phyloP scores from a whole-genome alignment of 352 stramenopile genomes.

The Globisporangium apiculatum region DNA sequence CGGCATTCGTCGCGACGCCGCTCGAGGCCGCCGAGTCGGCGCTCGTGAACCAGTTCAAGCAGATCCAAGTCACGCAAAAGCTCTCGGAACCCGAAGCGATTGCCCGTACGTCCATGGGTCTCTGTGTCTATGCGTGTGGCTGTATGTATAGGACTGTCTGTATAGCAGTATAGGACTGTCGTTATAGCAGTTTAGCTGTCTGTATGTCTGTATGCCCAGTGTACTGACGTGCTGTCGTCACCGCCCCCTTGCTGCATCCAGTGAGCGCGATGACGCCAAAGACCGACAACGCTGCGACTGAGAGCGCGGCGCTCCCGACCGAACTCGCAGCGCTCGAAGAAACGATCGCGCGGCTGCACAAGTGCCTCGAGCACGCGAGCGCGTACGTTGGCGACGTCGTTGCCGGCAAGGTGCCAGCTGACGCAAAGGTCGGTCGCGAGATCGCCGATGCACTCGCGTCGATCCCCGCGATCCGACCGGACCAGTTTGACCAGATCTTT shows the following conservation, averaged over 20 bases:
- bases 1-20: constrained; percentile 88
- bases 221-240: constrained; percentile 2
- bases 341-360: constrained; percentile 87
- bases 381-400: constrained; percentile 91
- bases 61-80: constrained; percentile 90
- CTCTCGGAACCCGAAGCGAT: constrained; percentile 92
- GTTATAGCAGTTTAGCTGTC: not conserved
- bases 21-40: constrained; percentile 87
- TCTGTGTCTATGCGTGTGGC: no score
- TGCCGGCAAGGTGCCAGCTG: constrained; percentile 56
- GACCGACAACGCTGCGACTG: not conserved
- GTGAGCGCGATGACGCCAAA: constrained; percentile 63
- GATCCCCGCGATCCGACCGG: constrained; percentile 90
- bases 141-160: no score
- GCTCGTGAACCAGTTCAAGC: constrained; percentile 91
- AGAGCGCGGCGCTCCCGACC: constrained; percentile 42
- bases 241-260: constrained; percentile 6
- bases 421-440: constrained; percentile 88
- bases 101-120: constrained; percentile 59
- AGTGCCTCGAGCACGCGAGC: constrained; percentile 85
- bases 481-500: constrained; percentile 97
- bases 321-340: constrained; percentile 66
- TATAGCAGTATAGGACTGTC: no score
- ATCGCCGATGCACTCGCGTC: constrained; percentile 92
- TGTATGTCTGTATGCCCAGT: not conserved